Percentiles rank a stretch among this genome's conserved stretches.
Evolutionary conservation across 805 yeast genomes (phyloP).

Genomic region (Priceomyces fermenticarens): DNA sequence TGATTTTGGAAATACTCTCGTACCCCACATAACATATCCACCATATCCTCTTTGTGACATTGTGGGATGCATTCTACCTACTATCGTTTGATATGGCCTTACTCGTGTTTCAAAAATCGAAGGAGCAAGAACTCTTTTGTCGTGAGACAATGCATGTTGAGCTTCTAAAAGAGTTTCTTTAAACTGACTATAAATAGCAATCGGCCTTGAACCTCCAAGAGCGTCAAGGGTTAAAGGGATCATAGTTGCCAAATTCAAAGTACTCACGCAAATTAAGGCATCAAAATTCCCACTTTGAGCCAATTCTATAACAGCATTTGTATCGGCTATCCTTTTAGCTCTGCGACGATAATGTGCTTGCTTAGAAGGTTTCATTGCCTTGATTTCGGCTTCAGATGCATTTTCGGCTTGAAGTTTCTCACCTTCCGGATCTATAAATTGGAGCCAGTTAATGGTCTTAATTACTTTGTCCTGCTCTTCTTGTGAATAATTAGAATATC

Average conservation of each 20-base stretch:
- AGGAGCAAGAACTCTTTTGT: conserved; percentile 76
- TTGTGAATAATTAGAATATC: conserved; percentile 61
- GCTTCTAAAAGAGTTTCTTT: conserved; percentile 78
- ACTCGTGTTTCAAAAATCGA: conserved; percentile 78
- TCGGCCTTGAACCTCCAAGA: conserved; percentile 81
- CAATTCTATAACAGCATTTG: conserved; percentile 47
- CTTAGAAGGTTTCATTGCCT: conserved; percentile 55
- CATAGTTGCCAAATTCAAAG: conserved; percentile 65
- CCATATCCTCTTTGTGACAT: conserved; percentile 95
- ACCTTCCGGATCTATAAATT: conserved; percentile 74
- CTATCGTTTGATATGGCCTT: conserved; percentile 85
- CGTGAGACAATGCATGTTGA: conserved; percentile 63
- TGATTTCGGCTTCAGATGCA: conserved; percentile 50
- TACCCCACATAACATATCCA: conserved; percentile 79
- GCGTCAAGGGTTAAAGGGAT: conserved; percentile 60
- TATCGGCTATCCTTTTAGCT: conserved; percentile 51
- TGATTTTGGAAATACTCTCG: conserved; percentile 71
- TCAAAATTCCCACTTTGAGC: conserved; percentile 61
- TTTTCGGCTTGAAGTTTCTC: conserved; percentile 47
- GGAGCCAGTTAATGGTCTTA: conserved; percentile 71
- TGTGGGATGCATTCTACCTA: conserved; percentile 90
- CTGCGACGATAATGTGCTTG: conserved; percentile 67
- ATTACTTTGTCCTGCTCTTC: conserved; percentile 53
- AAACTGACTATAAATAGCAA: conserved; percentile 76
- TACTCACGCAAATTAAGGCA: conserved; percentile 69